These are phyloP conservation scores for Tetracladium marchalianum DNA, from an alignment of 495 filamentous ascomycete genomes.

Conservation along the genomic window DNA sequence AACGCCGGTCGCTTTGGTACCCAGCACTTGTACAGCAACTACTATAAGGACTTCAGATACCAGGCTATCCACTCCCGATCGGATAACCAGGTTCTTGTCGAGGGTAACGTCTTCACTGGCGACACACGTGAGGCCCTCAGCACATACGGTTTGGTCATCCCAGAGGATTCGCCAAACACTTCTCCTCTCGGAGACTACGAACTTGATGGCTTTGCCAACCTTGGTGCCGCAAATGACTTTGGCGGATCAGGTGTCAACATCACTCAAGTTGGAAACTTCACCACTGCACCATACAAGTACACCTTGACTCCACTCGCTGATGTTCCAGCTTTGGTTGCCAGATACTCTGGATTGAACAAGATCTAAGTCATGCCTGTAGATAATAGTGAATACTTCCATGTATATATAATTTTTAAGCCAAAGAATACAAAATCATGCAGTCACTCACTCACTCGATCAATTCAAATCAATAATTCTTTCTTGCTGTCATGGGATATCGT, in stretches of 20 bases:
- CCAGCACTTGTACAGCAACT: conserved; percentile 22
- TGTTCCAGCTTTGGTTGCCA: conserved; percentile 25
- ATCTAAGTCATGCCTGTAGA: conserved; percentile 9
- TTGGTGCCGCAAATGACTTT: conserved; percentile 34
- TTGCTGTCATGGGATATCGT: no score
- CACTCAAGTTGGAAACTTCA: conserved; percentile 31
- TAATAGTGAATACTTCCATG: neutral
- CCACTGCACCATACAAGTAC: conserved; percentile 30
- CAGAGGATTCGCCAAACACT: conserved; percentile 29
- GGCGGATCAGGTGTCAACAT: conserved; percentile 27
- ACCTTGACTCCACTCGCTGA: conserved; percentile 22
- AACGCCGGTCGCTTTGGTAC: conserved; percentile 47
- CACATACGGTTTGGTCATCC: conserved; percentile 38
- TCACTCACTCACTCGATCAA: no score
- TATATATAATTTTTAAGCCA: no score
- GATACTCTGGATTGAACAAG: conserved; percentile 30
- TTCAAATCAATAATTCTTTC: no score
- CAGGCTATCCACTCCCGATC: conserved; percentile 57
- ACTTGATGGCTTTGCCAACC: conserved; percentile 33
- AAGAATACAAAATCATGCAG: no score
- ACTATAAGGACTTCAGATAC: conserved; percentile 38
- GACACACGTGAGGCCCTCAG: conserved; percentile 29
- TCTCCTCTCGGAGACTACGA: conserved; percentile 28
- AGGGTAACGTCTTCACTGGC: conserved; percentile 48
- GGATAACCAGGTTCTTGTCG: conserved; percentile 53